Evolutionary conservation across 1,284 basidiomycete genomes (phyloP), one percentile per base, ranked within the genome.

Genomic region (Cutaneotrichosporon cavernicola): DNA sequence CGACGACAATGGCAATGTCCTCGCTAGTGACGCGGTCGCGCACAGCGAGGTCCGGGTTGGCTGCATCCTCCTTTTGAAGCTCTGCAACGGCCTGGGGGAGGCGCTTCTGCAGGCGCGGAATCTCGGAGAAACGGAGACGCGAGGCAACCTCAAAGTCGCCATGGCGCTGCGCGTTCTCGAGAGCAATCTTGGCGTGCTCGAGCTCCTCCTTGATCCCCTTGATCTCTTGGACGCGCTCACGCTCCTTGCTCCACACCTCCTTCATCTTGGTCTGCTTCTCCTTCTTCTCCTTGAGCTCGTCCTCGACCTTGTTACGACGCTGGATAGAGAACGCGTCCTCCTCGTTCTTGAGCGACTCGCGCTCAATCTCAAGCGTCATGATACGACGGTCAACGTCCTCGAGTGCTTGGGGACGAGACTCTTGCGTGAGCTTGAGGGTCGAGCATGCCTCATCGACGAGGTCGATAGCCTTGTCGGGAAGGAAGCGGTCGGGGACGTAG

Each of bases 401-500:
- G 3, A 97, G 84, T 66, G 88, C 87, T 67, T 92, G 90, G 0
- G 94, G 95, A 74, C 94, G 92, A 50, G 87, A 89, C 76, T 97
- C 95, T 72, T 95, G 93, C 1, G 92, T 89, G 5, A 97, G 86
- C 2, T 93, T 87, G n/a, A 97, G 83, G 0, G 91, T 83, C 7
- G 90, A 91, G 7, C 90, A 90, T 1, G 92, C 92, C 79, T 96
- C 93, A 77, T 97, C 94, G 2, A 97, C 86, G 3, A 96, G 84
- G 77, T 81, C 80, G 62, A 93, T 92, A 6, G 90, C 90, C 77
- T 93, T 94, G 82, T 96, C 93, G 0, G 93, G 93, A 1, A 95
- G 83, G 78, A 86, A 92, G 1, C 92, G 86, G 75, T 93, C 90
- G 0, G 91, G 88, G 69, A 96, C 88, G 76, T 94, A 95, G 9